Base-by-base conservation (phyloP, 1,284 basidiomycete genomes). In the Leccinum ambiguum region DNA sequence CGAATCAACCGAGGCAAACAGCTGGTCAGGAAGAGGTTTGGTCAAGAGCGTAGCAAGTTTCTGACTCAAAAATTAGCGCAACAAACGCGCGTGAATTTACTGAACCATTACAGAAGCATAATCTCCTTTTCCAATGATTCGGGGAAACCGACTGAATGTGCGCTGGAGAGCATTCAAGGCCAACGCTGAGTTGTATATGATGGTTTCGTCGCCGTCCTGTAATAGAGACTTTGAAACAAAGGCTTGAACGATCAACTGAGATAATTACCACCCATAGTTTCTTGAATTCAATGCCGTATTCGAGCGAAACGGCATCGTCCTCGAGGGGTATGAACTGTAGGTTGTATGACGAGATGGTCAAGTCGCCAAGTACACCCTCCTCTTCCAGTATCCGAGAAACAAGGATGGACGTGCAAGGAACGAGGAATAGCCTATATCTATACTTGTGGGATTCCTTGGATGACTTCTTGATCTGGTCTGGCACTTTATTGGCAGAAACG, bases 271-370 rank as follows among this genome's bases (percentile, higher is more conserved):
- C 86, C 86, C 90, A 95, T 50, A 96, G 79, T 73, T 95, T 93
- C 74, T 88, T 89, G 77, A 94, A 93, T 1, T 92, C 89, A 68
- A 84, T 84, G 60, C 94, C 93, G 71, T 90, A 80, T 79, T 98
- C 96, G 45, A 98, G 77, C 1, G 93, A 96, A 56, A 98, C 80
- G 61, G 97, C 86, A 75, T 99, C 97, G 39, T 93, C 88, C 66
- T 96, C 95, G 39, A 98, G 75, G 3, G 96, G 94, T 61, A 98
- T 94, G 73, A 98, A 94, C 70, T 97, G 95, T 45, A 98, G 83
- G 72, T 94, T 93, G 75, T 95, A 97, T 63, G 94, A 87, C 21
- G 89, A 86, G 14, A 98, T 84, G 3, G 86, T 89, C 59, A 98
- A 83, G 73, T 97, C 94, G 23, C 96, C 96, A 2, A 95, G 84